Percentiles rank a stretch among this genome's conserved stretches.
These are phyloP conservation scores for Dissophora globulifera DNA, from an alignment of 192 early-diverging fungal genomes.

Conservation along the genomic window DNA sequence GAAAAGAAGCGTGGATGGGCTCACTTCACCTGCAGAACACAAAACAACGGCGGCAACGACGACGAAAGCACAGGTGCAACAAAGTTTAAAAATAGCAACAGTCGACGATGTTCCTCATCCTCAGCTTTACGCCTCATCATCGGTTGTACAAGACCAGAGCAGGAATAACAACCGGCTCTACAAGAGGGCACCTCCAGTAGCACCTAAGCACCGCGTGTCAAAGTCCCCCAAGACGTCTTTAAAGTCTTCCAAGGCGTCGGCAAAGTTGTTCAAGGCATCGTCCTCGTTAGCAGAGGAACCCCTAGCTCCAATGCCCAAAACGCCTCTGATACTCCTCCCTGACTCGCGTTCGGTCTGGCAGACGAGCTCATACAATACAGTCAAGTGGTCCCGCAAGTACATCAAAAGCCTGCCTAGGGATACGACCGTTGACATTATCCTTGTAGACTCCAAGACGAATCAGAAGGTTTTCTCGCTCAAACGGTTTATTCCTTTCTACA, in stretches of 20 bases:
- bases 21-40: neutral
- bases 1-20: neutral
- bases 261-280: too few species aligned
- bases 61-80: neutral
- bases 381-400: conserved; percentile 40
- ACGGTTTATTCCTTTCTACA: conserved; percentile 37
- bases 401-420: conserved; percentile 22
- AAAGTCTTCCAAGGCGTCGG: too few species aligned
- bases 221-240: too few species aligned
- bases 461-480: conserved; percentile 36
- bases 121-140: neutral
- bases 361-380: conserved; percentile 32
- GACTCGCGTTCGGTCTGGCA: conserved; percentile 38
- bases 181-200: neutral
- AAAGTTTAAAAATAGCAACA: conserved; percentile 10
- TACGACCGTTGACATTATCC: conserved; percentile 42
- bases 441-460: conserved; percentile 34
- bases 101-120: neutral
- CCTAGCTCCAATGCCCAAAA: conserved; percentile 1
- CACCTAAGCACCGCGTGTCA: neutral
- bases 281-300: too few species aligned
- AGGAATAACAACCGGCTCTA: neutral
- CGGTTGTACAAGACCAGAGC: neutral
- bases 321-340: conserved; percentile 26
- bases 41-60: neutral